A percentile compares a stretch with the other conserved stretches of the same genome.
These are phyloP conservation scores for Verbascum thapsus DNA, from an alignment of 257 asterid genomes.

Conservation along the genomic window DNA sequence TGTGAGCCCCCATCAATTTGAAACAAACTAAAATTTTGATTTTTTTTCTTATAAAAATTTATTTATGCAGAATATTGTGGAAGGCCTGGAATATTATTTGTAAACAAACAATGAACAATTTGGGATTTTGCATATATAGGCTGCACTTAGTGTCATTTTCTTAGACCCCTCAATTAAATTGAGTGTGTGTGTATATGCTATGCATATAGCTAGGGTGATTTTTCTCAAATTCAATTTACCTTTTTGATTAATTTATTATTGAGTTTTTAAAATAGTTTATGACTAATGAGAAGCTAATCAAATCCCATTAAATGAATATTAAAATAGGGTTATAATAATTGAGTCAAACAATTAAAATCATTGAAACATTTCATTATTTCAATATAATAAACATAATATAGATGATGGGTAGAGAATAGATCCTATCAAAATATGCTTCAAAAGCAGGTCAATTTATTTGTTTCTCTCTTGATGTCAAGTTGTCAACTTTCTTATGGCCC, in stretches of 20 bases:
- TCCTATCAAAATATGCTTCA: not conserved
- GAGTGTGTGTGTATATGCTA: not conserved
- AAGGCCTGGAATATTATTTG: conserved; percentile 29
- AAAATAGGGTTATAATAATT: too few species aligned
- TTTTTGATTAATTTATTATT: conserved; percentile 15
- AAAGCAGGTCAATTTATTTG: conserved; percentile 21
- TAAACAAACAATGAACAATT: conserved; percentile 37
- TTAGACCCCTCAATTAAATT: conserved; percentile 34
- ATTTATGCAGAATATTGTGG: conserved; percentile 22
- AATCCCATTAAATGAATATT: too few species aligned
- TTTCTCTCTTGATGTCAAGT: conserved; percentile 15
- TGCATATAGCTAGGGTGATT: not conserved
- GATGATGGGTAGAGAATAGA: not conserved
- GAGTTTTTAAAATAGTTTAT: too few species aligned
- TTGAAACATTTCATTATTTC: too few species aligned
- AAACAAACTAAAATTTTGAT: not conserved
- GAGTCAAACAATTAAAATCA: too few species aligned
- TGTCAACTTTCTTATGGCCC: conserved; percentile 34
- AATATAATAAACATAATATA: too few species aligned
- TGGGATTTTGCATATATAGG: conserved; percentile 30
- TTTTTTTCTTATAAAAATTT: not conserved
- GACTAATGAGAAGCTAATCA: too few species aligned
- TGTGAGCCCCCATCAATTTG: conserved; percentile 18
- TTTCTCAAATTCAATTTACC: not conserved
- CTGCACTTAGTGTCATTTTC: conserved; percentile 40